phyloP scores from a whole-genome alignment of 495 filamentous ascomycete genomes.

The Rhypophila decipiens region DNA sequence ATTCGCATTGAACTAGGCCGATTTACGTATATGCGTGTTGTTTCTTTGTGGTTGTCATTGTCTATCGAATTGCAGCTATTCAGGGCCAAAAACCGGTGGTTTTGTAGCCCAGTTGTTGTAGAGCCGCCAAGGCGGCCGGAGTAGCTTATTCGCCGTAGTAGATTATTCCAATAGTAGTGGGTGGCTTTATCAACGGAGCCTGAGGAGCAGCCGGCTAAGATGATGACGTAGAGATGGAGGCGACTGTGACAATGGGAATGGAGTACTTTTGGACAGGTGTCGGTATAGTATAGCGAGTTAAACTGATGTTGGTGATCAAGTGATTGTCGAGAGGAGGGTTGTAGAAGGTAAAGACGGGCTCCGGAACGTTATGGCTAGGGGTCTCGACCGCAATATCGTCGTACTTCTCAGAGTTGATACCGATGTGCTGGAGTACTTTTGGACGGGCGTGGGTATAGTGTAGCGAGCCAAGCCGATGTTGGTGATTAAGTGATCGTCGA shows the following conservation, averaged over 20 bases:
- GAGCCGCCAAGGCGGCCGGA: no score
- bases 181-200: no score
- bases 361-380: slow-evolving; percentile 87
- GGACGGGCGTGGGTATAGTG: slow-evolving; percentile 89
- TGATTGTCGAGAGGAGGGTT: slow-evolving; percentile 94
- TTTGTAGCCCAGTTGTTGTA: no score
- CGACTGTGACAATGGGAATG: slow-evolving; percentile 94
- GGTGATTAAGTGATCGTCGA: slow-evolving; percentile 81
- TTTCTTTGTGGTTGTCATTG: no score
- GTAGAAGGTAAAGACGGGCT: slow-evolving; percentile 81
- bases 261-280: slow-evolving; percentile 98
- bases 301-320: slow-evolving; percentile 80
- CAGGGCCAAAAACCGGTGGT: no score
- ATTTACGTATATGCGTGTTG: no score
- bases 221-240: no score
- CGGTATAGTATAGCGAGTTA: slow-evolving; percentile 88
- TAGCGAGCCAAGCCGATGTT: slow-evolving; percentile 94
- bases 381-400: slow-evolving; percentile 98
- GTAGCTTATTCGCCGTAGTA: no score
- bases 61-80: no score
- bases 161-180: no score
- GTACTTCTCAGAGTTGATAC: slow-evolving; percentile 99
- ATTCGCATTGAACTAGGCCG: no score
- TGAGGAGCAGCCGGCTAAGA: no score
- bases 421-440: slow-evolving; percentile 96